Evolutionary conservation across 345 rosid species (phyloP).

Genomic region (Angophora floribunda): DNA sequence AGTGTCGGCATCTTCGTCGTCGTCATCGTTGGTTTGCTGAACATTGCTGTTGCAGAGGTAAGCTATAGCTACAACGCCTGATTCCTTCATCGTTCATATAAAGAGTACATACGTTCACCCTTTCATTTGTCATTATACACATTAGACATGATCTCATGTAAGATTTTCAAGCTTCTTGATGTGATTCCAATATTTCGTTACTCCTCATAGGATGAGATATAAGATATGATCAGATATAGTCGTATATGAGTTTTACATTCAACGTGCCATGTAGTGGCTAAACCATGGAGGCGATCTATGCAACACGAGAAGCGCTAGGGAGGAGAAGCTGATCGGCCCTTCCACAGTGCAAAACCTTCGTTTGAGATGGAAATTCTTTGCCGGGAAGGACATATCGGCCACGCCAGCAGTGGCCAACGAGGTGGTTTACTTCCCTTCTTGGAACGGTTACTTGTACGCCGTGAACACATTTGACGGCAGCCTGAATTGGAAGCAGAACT

Average conservation of each 20-base stretch:
- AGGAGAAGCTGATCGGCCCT: slow-evolving; percentile 11
- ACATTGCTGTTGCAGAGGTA: neutral
- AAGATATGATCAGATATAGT: neutral
- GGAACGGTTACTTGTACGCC: slow-evolving; percentile 44
- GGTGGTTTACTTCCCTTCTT: slow-evolving; percentile 35
- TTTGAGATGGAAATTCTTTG: slow-evolving; percentile 27
- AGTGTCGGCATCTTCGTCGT: neutral
- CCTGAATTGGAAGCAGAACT: slow-evolving; percentile 40
- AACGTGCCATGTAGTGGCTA: slow-evolving; percentile 14
- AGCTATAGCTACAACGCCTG: neutral
- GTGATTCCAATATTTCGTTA: neutral
- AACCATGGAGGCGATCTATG: slow-evolving; percentile 28
- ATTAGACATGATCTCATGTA: neutral
- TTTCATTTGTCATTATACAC: neutral
- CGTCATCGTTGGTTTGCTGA: neutral
- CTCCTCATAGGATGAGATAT: neutral
- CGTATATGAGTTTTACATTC: neutral
- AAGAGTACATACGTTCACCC: neutral
- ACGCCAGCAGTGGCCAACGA: slow-evolving; percentile 31
- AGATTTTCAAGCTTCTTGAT: neutral
- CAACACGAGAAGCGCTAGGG: slow-evolving; percentile 18
- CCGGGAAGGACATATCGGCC: slow-evolving; percentile 35
- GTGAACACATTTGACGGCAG: slow-evolving; percentile 27
- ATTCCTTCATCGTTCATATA: neutral
- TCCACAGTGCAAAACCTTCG: slow-evolving; percentile 8